phyloP scores from a whole-genome alignment of 2,329 filamentous ascomycete genomes.

The Dactylellina parvicollis region DNA sequence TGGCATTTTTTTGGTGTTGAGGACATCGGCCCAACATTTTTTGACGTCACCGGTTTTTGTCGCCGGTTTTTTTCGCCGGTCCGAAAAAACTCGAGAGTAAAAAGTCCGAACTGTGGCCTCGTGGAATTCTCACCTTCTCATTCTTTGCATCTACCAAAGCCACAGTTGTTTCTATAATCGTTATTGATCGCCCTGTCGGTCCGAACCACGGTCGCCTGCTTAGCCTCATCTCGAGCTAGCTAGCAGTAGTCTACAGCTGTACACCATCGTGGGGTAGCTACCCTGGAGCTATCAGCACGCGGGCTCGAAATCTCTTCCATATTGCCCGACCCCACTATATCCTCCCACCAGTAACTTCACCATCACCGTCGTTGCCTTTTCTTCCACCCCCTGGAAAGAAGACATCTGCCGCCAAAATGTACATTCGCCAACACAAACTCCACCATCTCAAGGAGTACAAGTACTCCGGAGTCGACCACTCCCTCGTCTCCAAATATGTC shows the following conservation, averaged over 20 bases:
- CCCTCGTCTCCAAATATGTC: conserved; percentile 87
- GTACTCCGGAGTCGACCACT: conserved; percentile 91
- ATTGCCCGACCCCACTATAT: conserved; percentile 29
- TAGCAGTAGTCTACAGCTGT: not conserved
- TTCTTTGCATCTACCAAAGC: not conserved
- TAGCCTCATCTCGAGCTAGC: not conserved
- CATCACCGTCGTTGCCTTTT: too few species aligned
- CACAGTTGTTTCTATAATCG: not conserved
- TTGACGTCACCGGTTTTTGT: conserved; percentile 40
- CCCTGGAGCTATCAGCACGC: conserved; percentile 22
- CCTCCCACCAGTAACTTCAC: not conserved
- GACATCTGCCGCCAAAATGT: conserved; percentile 66
- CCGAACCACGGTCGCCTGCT: not conserved
- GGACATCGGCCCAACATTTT: not conserved
- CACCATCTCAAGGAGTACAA: conserved; percentile 92
- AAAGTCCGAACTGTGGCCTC: not conserved
- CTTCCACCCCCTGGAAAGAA: too few species aligned
- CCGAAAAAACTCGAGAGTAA: not conserved
- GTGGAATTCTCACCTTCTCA: too few species aligned
- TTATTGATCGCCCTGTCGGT: conserved; percentile 4
- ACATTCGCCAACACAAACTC: conserved; percentile 91
- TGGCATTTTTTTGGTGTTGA: conserved; percentile 26
- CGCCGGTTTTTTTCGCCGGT: not conserved
- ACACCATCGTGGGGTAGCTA: conserved; percentile 26
- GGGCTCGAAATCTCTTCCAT: conserved; percentile 22